Conservation (phyloP, 257 asterid genomes). For the Fraxinus americana region DNA sequence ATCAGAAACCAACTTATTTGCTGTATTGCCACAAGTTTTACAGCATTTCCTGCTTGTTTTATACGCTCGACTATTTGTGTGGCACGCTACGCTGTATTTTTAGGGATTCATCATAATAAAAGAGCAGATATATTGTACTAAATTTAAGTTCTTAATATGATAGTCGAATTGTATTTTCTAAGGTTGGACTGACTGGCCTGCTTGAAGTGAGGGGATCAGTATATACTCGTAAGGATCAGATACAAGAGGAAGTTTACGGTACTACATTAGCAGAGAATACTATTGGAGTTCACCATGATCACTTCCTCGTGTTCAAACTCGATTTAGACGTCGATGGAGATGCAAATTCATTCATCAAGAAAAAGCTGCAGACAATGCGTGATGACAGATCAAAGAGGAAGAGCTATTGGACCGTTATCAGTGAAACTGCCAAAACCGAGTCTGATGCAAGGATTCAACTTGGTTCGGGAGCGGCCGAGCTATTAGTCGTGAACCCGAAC, state of each 20-base stretch:
- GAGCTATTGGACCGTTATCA: conserved; percentile 49
- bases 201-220: conserved; percentile 56
- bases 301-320: conserved; percentile 52
- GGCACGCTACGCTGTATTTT: no score
- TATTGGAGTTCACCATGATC: conserved; percentile 57
- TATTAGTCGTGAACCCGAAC: conserved; percentile 49
- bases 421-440: conserved; percentile 41
- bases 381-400: conserved; percentile 35
- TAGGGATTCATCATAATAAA: no score
- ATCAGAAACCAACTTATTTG: no score
- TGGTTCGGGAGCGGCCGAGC: conserved; percentile 32
- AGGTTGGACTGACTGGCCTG: conserved; percentile 62
- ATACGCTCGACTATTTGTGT: no score
- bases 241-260: conserved; percentile 53
- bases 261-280: conserved; percentile 58
- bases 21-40: no score
- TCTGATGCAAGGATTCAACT: conserved; percentile 47
- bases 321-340: conserved; percentile 62
- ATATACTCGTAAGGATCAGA: conserved; percentile 49
- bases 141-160: not conserved
- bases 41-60: no score
- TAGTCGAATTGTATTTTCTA: conserved; percentile 1
- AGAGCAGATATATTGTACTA: not conserved
- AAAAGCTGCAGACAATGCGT: conserved; percentile 34
- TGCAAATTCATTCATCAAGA: conserved; percentile 55